Base-by-base conservation (phyloP, 805 yeast genomes). In the Saturnispora dispora region DNA sequence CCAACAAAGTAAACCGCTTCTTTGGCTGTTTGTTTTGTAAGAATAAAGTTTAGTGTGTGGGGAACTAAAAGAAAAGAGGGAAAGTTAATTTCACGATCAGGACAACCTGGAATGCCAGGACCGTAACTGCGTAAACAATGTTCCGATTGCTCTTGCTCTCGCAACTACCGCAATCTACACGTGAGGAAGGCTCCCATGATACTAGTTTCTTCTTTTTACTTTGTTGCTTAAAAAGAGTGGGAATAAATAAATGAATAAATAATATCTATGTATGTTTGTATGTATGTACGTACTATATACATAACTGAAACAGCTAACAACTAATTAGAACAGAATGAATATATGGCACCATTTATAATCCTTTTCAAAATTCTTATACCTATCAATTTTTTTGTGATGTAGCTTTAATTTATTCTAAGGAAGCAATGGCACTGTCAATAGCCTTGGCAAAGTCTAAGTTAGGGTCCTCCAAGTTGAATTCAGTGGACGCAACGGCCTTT, bases 401-500 rank as follows among this genome's bases (percentile, higher is more conserved):
- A 37, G 20, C 41, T 17, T n/a, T 23, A 15, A 25, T 15, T 25
- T 35, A 46, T 28, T 50, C 45, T 13, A 48, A 47, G 8, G 53
- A 28, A 23, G 47, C 53, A 20, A 50, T 35, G 60, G 84, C 81
- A 47, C 80, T 74, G 65, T 83, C 75, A 61, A 85, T 78, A 46
- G 80, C 85, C 57, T 74, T 72, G 50, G 80, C 96, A 62, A 85
- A 78, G 68, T 90, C 98, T 69, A 88, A 78, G 73, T 89, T 85
- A 58, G 95, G 93, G 71, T 89, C 96, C 63, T 88, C 91, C 67
- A 89, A 76, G 72, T 90, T 78, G 59, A 83, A 67, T 50, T 79
- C 77, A 46, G 73, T 60, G 30, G 71, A 61, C 35, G 64, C 69
- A 53, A 74, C 74, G 37, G 67, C 67, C 59, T 73, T 73, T 55